Conservation (phyloP, 2,329 filamentous ascomycete genomes). For the Xylaria sp. region DNA sequence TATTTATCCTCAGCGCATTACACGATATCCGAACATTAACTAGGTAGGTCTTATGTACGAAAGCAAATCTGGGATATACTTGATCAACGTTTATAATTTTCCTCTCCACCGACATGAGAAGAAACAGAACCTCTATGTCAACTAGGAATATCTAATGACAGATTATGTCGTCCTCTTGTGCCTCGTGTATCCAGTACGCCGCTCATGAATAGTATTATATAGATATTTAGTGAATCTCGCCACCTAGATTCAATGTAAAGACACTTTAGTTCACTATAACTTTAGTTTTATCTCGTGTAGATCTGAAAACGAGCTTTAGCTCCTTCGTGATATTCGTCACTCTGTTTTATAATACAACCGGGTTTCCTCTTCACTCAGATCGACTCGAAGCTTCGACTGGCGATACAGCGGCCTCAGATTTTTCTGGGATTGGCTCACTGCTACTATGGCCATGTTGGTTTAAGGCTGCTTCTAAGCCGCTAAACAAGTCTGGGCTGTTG, state of each 20-base stretch:
- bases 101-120: background rate
- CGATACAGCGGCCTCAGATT: constrained; percentile 12
- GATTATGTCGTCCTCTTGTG: background rate
- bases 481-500: constrained; percentile 57
- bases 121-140: background rate
- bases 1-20: background rate
- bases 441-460: constrained; percentile 51
- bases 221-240: background rate
- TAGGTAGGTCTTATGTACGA: background rate
- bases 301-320: background rate
- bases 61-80: background rate
- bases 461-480: constrained; percentile 58
- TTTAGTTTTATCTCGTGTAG: background rate
- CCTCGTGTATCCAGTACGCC: constrained; percentile 4
- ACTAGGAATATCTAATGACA: background rate
- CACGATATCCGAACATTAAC: background rate
- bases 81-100: background rate
- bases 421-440: constrained; percentile 34
- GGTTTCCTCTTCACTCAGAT: constrained; percentile 7
- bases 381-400: constrained; percentile 13
- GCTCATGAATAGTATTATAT: constrained; percentile 2
- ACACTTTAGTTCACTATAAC: background rate
- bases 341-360: background rate
- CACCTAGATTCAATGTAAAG: background rate
- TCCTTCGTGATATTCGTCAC: too few species aligned